Evolutionary conservation across 208 protist genomes (phyloP).

Genomic region (Leishmania mexicana): DNA sequence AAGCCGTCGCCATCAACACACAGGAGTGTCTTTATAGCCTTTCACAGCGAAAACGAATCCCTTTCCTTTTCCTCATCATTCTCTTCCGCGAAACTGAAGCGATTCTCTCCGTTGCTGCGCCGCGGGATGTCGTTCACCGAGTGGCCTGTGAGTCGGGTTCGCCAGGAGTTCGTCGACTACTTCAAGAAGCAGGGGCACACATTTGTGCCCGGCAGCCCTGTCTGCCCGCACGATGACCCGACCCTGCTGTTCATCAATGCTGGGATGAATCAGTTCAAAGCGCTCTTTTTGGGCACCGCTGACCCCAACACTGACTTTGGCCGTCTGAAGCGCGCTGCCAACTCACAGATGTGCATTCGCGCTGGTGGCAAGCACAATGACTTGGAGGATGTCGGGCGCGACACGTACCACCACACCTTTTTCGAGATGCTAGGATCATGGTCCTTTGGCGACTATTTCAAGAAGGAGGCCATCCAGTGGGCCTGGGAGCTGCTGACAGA

Average conservation of each 20-base stretch:
- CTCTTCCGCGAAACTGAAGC: conserved; percentile 19
- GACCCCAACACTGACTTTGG: conserved; percentile 94
- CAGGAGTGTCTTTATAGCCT: background rate
- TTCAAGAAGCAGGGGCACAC: conserved; percentile 93
- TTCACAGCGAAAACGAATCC: background rate
- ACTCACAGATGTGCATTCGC: conserved; percentile 99
- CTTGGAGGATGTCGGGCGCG: conserved; percentile 99
- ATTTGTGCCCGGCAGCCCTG: conserved; percentile 91
- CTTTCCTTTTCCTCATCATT: background rate
- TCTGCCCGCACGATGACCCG: conserved; percentile 97
- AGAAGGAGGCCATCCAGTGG: conserved; percentile 97
- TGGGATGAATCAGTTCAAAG: conserved; percentile 98
- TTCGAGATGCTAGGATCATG: conserved; percentile 99
- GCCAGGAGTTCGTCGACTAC: conserved; percentile 95
- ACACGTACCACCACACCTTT: conserved; percentile 99
- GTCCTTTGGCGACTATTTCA: conserved; percentile 99
- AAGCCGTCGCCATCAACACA: background rate
- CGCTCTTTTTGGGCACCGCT: conserved; percentile 96
- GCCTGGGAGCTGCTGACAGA: conserved; percentile 97
- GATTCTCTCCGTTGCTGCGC: conserved; percentile 24
- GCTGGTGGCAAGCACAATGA: conserved; percentile 99
- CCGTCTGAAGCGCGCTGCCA: conserved; percentile 94
- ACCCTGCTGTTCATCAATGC: conserved; percentile 99
- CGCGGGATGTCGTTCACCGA: conserved; percentile 38
- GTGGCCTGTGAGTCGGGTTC: conserved; percentile 89